Base-by-base conservation (phyloP, 2,329 filamentous ascomycete species). In the Curvularia hawaiiensis region DNA sequence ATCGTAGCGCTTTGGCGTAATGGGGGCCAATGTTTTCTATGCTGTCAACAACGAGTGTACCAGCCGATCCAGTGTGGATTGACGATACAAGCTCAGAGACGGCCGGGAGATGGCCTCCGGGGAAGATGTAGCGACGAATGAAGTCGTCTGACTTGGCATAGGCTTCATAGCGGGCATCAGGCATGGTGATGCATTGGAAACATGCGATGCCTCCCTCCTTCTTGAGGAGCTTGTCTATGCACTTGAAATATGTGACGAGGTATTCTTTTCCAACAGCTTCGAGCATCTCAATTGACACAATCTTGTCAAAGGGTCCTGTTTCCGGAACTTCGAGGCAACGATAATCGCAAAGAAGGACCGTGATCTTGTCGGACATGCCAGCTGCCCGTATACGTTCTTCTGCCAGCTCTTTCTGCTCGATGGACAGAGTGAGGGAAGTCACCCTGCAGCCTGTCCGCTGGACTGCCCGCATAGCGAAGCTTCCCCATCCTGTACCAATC, bases 161-260 rank as follows among this genome's bases (percentile, higher is more conserved):
- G 8, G 82, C 83, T 61, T 86, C 84, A 69, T 90, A 88, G 50
- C 88, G 82, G 39, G 82, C 67, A 38, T 91, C 88, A 0, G 88
- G 88, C 84, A 91, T 91, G 2, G 89, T 91, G 68, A 91, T 91
- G 74, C 88, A 90, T 72, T 91, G 89, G 73, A 92, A 90, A 47
- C 89, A 84, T 7, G 85, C 88, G 43, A 90, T 83, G 1, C 88
- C 86, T 3, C 85, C 86, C 16, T 88, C 81, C 47, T 80, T 81
- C 74, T 91, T 90, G 43, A 92, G 74, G 31, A 90, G 73, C 55
- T 79, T 79, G 64, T 90, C 79, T 50, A 92, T 80, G 62, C 84
- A 85, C 18, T 79, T 76, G 69, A 92, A 92, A 69, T 91, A 92
- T 1, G 84, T 88, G 20, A 82, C 79, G 31, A 92, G 74, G 64